phyloP scores from a whole-genome alignment of 495 filamentous ascomycete species.

The Penicillium canescens region DNA sequence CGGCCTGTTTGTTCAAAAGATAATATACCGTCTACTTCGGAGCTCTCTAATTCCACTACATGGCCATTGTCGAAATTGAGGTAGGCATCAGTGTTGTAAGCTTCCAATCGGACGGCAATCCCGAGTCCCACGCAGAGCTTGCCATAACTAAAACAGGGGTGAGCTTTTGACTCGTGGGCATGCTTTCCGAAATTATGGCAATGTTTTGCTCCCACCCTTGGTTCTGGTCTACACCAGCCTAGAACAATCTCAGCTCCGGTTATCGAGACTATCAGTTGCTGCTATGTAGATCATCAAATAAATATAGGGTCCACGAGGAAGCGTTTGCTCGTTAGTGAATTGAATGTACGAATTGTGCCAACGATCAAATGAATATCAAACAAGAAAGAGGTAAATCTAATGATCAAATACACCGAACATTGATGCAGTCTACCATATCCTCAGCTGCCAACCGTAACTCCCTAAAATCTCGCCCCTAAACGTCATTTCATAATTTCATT shows the following conservation, averaged over 20 bases:
- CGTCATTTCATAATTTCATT: slow-evolving; percentile 8
- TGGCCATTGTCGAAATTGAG: background rate
- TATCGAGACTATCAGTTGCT: too few relatives aligned
- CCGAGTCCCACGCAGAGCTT: background rate
- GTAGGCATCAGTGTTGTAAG: background rate
- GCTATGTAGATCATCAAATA: too few relatives aligned
- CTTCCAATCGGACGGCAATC: slow-evolving; percentile 1
- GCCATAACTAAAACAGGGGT: slow-evolving; percentile 1
- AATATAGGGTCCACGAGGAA: too few relatives aligned
- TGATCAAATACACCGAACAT: background rate
- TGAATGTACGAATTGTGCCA: background rate
- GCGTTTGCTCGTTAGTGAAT: too few relatives aligned
- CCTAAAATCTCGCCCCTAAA: background rate
- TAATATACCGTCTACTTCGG: too few relatives aligned
- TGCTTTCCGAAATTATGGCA: slow-evolving; percentile 9
- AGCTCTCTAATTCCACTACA: background rate
- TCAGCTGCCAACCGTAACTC: background rate
- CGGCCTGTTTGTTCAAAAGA: too few relatives aligned
- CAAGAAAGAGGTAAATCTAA: slow-evolving; percentile 2
- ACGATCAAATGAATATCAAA: background rate
- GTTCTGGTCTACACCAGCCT: background rate
- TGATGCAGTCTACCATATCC: background rate
- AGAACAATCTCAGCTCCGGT: background rate
- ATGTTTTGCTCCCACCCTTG: background rate
- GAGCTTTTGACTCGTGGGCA: slow-evolving; percentile 22